phyloP scores from a whole-genome alignment of 495 filamentous ascomycete genomes.

The Hyphodiscus hymeniophilus region DNA sequence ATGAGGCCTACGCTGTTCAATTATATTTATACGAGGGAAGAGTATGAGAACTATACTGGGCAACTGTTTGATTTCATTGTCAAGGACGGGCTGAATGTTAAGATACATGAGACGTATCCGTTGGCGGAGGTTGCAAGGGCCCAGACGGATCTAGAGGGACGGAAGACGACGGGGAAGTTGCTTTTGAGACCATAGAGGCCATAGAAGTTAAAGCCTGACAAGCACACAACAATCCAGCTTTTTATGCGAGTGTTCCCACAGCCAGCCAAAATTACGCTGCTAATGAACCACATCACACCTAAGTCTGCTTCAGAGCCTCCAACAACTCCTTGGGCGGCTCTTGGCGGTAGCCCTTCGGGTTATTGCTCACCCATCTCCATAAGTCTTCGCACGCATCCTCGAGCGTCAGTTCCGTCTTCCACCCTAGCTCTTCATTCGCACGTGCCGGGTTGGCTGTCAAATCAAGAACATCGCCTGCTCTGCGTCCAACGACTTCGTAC shows the following conservation, averaged over 20 bases:
- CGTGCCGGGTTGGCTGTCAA: conserved; percentile 84
- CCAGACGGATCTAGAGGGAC: conserved; percentile 73
- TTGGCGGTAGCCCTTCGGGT: conserved; percentile 90
- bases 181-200: conserved; percentile 37
- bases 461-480: conserved; percentile 87
- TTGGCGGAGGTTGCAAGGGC: conserved; percentile 66
- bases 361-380: conserved; percentile 93
- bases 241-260: too few species aligned
- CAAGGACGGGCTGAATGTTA: conserved; percentile 59
- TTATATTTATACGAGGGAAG: conserved; percentile 70
- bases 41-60: conserved; percentile 59
- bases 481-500: conserved; percentile 77
- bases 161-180: conserved; percentile 80
- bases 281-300: too few species aligned
- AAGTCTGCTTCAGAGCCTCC: conserved; percentile 45
- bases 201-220: too few species aligned
- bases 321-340: conserved; percentile 78
- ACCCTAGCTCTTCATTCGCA: conserved; percentile 80
- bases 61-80: conserved; percentile 68
- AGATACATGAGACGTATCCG: conserved; percentile 77
- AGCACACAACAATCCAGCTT: too few species aligned
- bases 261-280: too few species aligned
- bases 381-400: conserved; percentile 91
- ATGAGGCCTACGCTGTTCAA: conserved; percentile 64
- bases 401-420: conserved; percentile 85